Evolutionary conservation across 2,329 filamentous ascomycete species (phyloP).

Genomic region (Diplodia sapinea): DNA sequence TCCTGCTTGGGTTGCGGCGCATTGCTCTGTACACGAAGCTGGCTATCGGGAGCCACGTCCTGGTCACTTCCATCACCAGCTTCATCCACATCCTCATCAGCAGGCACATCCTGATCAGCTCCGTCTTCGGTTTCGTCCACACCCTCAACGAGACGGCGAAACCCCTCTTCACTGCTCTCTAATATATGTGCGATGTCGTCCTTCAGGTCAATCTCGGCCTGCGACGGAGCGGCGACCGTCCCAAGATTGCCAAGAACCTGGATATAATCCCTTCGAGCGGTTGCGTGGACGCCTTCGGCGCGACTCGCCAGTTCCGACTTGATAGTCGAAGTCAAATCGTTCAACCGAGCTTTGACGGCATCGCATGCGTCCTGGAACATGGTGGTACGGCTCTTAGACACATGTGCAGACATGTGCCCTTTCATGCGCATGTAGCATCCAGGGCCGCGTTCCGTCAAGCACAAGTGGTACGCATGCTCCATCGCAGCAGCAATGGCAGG

Average conservation of each 20-base stretch:
- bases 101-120: background rate
- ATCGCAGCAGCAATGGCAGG: conserved; percentile 57
- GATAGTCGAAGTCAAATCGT: conserved; percentile 52
- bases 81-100: background rate
- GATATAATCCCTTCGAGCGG: conserved; percentile 49
- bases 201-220: background rate
- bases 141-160: conserved; percentile 22
- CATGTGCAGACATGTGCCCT: conserved; percentile 53
- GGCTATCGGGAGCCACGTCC: background rate
- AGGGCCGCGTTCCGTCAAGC: conserved; percentile 52
- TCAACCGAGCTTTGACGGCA: conserved; percentile 50
- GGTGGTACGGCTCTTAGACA: conserved; percentile 46
- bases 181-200: conserved; percentile 2
- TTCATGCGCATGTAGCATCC: conserved; percentile 63
- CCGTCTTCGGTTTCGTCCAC: background rate
- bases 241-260: conserved; percentile 41
- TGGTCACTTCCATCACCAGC: background rate
- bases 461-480: conserved; percentile 54
- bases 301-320: conserved; percentile 52
- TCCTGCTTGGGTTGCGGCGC: background rate
- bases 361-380: conserved; percentile 60
- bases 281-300: conserved; percentile 52
- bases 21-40: background rate
- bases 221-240: background rate
- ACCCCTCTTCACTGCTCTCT: conserved; percentile 10